These are phyloP conservation scores for Nicotiana obtusifolia DNA, from an alignment of 257 asterid genomes.

Conservation along the genomic window DNA sequence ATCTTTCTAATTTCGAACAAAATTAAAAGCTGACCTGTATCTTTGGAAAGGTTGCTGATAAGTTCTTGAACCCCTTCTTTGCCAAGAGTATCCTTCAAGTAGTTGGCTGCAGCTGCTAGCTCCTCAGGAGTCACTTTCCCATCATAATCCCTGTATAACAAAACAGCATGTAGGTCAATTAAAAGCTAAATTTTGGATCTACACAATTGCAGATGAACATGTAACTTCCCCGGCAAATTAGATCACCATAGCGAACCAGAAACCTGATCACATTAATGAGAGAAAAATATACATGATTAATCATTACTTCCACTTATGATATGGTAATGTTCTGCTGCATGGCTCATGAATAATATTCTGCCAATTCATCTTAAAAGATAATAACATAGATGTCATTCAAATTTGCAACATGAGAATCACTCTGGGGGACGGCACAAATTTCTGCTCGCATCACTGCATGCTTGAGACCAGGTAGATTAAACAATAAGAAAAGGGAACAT, in stretches of 20 bases:
- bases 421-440: background rate
- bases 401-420: background rate
- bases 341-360: background rate
- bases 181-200: background rate
- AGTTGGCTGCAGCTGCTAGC: constrained; percentile 75
- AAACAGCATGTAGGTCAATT: background rate
- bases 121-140: constrained; percentile 88
- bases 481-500: background rate
- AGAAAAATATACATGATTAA: background rate
- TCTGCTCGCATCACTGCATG: background rate
- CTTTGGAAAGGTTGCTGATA: constrained; percentile 78
- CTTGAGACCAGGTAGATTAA: background rate
- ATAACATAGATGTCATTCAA: background rate
- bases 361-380: background rate
- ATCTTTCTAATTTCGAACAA: background rate
- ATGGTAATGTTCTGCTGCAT: background rate
- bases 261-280: background rate
- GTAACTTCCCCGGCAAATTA: background rate
- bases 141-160: constrained; percentile 59
- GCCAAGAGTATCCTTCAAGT: constrained; percentile 77
- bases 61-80: constrained; percentile 79
- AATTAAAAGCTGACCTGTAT: constrained; percentile 41
- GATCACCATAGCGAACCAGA: background rate
- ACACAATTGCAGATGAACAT: background rate
- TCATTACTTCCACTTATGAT: background rate